A percentile compares a stretch with the other conserved stretches of the same genome.
These are phyloP conservation scores for Fusarium xylarioides DNA, from an alignment of 2,329 filamentous ascomycete species.

Conservation along the genomic window DNA sequence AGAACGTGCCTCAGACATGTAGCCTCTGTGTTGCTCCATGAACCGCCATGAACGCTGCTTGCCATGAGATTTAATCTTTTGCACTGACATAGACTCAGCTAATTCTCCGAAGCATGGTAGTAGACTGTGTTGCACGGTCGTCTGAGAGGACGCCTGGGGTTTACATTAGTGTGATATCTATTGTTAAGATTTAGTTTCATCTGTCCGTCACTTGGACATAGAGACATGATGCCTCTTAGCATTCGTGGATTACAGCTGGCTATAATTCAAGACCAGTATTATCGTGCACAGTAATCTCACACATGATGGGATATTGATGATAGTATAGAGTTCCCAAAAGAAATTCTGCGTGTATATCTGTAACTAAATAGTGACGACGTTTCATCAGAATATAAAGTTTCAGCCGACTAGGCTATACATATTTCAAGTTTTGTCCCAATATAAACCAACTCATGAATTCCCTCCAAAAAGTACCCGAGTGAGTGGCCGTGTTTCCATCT, in stretches of 20 bases:
- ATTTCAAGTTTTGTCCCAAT: too few species aligned
- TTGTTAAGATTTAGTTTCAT: not conserved
- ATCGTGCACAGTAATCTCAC: not conserved
- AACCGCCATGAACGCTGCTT: not conserved
- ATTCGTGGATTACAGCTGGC: not conserved
- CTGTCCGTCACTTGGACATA: not conserved
- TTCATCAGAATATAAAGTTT: accelerated
- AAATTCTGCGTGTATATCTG: not conserved
- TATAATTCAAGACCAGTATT: not conserved
- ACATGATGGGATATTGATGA: not conserved
- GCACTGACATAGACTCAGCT: not conserved
- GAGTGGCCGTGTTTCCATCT: not conserved
- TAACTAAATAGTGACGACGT: not conserved
- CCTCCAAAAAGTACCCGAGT: not conserved
- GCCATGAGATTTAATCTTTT: not conserved
- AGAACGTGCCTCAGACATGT: accelerated
- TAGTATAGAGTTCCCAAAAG: not conserved
- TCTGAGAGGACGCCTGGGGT: not conserved
- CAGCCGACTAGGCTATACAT: not conserved
- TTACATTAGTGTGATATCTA: accelerated
- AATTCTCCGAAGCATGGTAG: not conserved
- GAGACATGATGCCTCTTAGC: not conserved
- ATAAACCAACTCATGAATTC: not conserved
- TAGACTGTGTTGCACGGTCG: accelerated
- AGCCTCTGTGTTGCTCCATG: not conserved